phyloP scores from a whole-genome alignment of 257 asterid genomes.

The Plantago ovata region DNA sequence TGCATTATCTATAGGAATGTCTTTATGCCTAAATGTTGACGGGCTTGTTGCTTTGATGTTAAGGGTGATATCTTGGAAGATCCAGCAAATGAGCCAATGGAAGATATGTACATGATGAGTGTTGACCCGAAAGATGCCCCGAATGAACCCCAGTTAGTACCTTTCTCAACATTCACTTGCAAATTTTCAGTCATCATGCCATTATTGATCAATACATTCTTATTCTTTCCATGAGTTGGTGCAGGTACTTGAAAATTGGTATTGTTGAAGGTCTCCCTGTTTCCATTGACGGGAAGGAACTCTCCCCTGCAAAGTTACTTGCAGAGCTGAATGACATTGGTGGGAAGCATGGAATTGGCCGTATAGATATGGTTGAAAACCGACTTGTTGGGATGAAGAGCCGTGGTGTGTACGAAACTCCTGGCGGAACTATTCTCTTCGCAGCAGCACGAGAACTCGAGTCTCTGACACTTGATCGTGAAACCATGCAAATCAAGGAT shows the following conservation, averaged over 20 bases:
- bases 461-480: conserved; percentile 93
- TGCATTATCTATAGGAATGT: not conserved
- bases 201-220: not conserved
- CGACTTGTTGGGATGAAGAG: conserved; percentile 96
- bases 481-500: conserved; percentile 78
- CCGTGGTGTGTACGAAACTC: conserved; percentile 95
- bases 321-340: conserved; percentile 75
- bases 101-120: conserved; percentile 93
- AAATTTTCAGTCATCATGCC: not conserved
- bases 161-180: not conserved
- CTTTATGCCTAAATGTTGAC: conserved; percentile 6
- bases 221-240: not conserved
- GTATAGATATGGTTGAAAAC: conserved; percentile 91
- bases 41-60: conserved; percentile 15
- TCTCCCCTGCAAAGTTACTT: conserved; percentile 84
- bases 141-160: conserved; percentile 71
- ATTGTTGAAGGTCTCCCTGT: conserved; percentile 73
- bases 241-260: conserved; percentile 74
- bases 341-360: conserved; percentile 85
- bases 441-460: conserved; percentile 79
- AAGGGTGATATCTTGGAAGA: conserved; percentile 94
- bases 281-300: conserved; percentile 65
- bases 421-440: conserved; percentile 88
- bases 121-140: conserved; percentile 84
- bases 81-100: conserved; percentile 88